phyloP scores from a whole-genome alignment of 805 yeast genomes.

The Dipodascus geniculatus region DNA sequence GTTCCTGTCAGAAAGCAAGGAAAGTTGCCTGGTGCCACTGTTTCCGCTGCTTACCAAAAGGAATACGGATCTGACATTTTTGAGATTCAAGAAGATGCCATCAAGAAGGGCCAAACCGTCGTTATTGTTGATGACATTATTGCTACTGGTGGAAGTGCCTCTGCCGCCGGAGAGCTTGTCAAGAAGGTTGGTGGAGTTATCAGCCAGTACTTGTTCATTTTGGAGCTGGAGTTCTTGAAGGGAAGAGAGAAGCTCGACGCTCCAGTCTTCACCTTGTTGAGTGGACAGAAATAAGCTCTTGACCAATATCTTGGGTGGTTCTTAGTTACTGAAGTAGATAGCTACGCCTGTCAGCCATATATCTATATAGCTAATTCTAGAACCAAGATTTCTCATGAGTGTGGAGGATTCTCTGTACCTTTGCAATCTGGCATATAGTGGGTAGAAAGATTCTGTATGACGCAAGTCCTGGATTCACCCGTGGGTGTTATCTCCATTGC shows the following conservation, averaged over 20 bases:
- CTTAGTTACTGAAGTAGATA: too few relatives aligned
- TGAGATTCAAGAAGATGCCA: constrained; percentile 75
- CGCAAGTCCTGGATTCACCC: too few relatives aligned
- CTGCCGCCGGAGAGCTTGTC: constrained; percentile 83
- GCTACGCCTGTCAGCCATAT: too few relatives aligned
- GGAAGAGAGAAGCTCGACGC: constrained; percentile 83
- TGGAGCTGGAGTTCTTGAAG: constrained; percentile 90
- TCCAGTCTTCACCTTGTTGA: constrained; percentile 79
- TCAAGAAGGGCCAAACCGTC: constrained; percentile 71
- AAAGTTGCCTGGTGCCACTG: constrained; percentile 81
- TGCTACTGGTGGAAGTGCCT: constrained; percentile 97
- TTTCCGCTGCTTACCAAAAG: constrained; percentile 63
- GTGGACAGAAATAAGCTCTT: constrained; percentile 42
- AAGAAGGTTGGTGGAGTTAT: constrained; percentile 55
- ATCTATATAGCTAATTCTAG: too few relatives aligned
- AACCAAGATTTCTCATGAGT: too few relatives aligned
- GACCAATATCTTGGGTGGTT: too few relatives aligned
- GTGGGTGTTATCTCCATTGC: too few relatives aligned
- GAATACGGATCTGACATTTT: constrained; percentile 88
- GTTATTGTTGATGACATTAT: constrained; percentile 90
- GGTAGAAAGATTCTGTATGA: too few relatives aligned
- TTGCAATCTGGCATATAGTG: too few relatives aligned
- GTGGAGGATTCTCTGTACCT: too few relatives aligned
- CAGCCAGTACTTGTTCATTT: constrained; percentile 72
- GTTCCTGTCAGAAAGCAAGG: constrained; percentile 94